A percentile compares a stretch with the other conserved stretches of the same genome.
These are phyloP conservation scores for Verticillium zaregamsianum DNA, from an alignment of 2,329 filamentous ascomycete species.

Conservation along the genomic window DNA sequence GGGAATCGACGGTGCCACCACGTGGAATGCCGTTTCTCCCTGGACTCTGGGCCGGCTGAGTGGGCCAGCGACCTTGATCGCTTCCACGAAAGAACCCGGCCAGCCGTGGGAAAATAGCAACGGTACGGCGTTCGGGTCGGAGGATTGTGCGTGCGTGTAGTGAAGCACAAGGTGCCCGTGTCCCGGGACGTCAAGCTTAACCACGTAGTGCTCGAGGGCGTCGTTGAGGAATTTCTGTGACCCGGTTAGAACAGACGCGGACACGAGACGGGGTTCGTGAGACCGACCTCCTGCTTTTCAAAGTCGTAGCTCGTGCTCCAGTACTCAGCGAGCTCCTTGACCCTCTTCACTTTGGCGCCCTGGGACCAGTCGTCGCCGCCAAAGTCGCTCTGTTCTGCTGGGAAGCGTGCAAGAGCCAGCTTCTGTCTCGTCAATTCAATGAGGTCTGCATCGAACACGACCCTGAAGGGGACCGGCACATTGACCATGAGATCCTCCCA, in stretches of 20 bases:
- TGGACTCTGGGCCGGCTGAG: constrained; percentile 21
- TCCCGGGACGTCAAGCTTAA: constrained; percentile 11
- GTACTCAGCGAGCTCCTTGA: constrained; percentile 9
- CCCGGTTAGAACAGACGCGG: neutral
- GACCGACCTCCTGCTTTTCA: constrained; percentile 5
- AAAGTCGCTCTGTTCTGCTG: constrained; percentile 8
- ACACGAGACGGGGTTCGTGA: neutral
- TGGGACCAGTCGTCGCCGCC: constrained; percentile 11
- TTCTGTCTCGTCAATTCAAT: constrained; percentile 7
- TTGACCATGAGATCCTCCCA: neutral
- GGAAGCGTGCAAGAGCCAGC: constrained; percentile 6
- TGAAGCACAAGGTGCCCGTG: constrained; percentile 20
- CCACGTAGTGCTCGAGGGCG: constrained; percentile 9
- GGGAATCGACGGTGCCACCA: constrained; percentile 39
- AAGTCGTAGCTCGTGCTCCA: constrained; percentile 10
- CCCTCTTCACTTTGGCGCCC: constrained; percentile 8
- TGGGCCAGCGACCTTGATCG: constrained; percentile 25
- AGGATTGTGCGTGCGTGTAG: constrained; percentile 23
- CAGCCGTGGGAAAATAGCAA: constrained; percentile 38
- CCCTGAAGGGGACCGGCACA: neutral
- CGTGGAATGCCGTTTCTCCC: constrained; percentile 35
- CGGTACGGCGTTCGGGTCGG: constrained; percentile 27
- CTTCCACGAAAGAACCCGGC: constrained; percentile 36
- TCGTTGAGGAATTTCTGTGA: constrained; percentile 5
- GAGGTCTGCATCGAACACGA: constrained; percentile 8